Base-by-base conservation (phyloP, 2,329 filamentous ascomycete species). In the Phoma sp. region DNA sequence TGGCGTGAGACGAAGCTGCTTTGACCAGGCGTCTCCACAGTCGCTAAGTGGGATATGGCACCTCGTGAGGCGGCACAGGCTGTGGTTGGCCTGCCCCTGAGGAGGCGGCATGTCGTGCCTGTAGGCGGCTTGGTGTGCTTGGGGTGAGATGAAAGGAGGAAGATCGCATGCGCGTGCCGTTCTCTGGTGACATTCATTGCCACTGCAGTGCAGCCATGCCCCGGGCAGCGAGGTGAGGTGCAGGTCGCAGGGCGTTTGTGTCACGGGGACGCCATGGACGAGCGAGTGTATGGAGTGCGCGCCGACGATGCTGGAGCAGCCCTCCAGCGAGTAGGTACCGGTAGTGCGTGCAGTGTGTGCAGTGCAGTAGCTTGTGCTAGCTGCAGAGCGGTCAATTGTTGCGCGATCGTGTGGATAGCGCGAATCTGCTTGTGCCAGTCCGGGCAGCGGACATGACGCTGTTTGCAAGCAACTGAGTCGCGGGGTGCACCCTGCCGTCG, bases 71-170 rank as follows among this genome's bases (percentile, higher is more conserved):
- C 48, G 46, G n/a, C 33, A 36, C 27, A 38, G n/a, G 31, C 38
- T 57, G 25, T 52, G 48, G 48, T 51, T 57, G 54, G 54, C 38
- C 48, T 43, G 32, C 54, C 54, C 54, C 54, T 57, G 54, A 57
- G 41, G 39, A 33, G 38, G 43, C 54, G 54, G 54, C 38, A 47
- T 40, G 43, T 39, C 35, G 38, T 48, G 32, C 31, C 45, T 39
- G 21, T 9, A 56, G 48, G 19, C 38, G 54, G 48, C 48, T 39
- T 57, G 43, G 40, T 48, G n/a, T 43, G 46, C 31, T 55, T 46
- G 41, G 41, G 41, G 52, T 31, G 41, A 64, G 63, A 67, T 65
- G 63, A 65, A 61, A 61, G 63, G 62, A 60, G 41, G 59, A 44
- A 40, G 55, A 63, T 64, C 51, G 41, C 46, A 53, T 27, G 53